Evolutionary conservation across 2,329 filamentous ascomycete species (phyloP).

Genomic region (Alternaria sp.): DNA sequence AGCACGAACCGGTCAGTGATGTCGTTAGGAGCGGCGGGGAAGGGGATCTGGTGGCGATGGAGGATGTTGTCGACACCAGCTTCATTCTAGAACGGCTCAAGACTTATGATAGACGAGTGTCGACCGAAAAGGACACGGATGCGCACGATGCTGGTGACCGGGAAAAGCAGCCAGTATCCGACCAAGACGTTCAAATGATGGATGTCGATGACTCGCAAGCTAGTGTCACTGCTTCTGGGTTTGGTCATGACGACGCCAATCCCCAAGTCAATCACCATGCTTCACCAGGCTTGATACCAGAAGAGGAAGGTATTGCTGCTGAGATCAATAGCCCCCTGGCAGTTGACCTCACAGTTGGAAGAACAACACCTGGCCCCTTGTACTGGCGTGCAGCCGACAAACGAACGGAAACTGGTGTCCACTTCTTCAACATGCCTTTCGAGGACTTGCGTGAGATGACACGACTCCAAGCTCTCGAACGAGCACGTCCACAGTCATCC

Average conservation of each 20-base stretch:
- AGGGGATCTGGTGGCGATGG: not conserved
- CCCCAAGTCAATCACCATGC: not conserved
- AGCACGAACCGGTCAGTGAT: fast-evolving
- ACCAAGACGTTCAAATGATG: not conserved
- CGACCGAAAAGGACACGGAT: not conserved
- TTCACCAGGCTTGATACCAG: fast-evolving
- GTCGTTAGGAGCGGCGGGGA: not conserved
- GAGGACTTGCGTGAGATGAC: not conserved
- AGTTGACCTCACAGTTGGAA: not conserved
- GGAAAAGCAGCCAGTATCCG: not conserved
- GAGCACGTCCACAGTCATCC: not conserved
- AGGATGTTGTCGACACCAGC: not conserved
- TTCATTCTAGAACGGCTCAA: not conserved
- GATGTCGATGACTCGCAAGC: not conserved
- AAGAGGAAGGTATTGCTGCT: not conserved
- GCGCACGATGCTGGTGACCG: not conserved
- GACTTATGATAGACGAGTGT: not conserved
- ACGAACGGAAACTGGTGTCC: not conserved
- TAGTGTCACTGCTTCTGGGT: not conserved
- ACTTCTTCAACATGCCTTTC: not conserved
- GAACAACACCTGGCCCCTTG: not conserved
- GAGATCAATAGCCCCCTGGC: fast-evolving
- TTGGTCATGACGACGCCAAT: fast-evolving
- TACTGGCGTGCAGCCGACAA: not conserved
- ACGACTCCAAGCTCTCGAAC: not conserved